Evolutionary conservation across 2,329 filamentous ascomycete genomes (phyloP).

Genomic region (Colletotrichum nymphaeae): DNA sequence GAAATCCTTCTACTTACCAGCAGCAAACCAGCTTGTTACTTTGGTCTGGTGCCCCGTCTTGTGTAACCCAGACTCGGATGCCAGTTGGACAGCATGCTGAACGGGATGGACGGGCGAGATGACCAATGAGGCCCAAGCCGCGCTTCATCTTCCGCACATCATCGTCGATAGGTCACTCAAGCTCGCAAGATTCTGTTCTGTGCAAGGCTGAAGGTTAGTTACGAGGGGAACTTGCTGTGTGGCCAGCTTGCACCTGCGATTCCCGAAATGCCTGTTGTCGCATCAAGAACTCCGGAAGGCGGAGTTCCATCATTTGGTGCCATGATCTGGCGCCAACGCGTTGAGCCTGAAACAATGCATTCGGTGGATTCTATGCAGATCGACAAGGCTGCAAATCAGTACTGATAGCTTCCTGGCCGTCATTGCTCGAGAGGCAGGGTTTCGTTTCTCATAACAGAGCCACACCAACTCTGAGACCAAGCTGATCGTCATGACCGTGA

Average conservation of each 20-base stretch:
- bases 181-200: background rate
- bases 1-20: background rate
- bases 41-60: constrained; percentile 8
- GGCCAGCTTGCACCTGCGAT: background rate
- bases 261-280: no score
- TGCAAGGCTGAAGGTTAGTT: background rate
- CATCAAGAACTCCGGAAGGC: background rate
- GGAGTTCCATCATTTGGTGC: background rate
- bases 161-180: background rate
- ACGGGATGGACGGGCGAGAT: background rate
- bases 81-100: background rate
- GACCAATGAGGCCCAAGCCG: background rate
- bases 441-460: constrained; percentile 27
- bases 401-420: constrained; percentile 10
- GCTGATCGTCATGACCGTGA: constrained; percentile 21
- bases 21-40: constrained; percentile 15
- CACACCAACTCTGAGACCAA: constrained; percentile 10
- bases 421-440: constrained; percentile 15
- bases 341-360: background rate
- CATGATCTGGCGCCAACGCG: background rate
- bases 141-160: background rate
- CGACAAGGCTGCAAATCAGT: constrained; percentile 22
- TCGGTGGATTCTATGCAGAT: background rate
- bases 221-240: background rate
- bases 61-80: constrained; percentile 11